phyloP scores from a whole-genome alignment of 495 filamentous ascomycete species.

The Tirmania nivea region DNA sequence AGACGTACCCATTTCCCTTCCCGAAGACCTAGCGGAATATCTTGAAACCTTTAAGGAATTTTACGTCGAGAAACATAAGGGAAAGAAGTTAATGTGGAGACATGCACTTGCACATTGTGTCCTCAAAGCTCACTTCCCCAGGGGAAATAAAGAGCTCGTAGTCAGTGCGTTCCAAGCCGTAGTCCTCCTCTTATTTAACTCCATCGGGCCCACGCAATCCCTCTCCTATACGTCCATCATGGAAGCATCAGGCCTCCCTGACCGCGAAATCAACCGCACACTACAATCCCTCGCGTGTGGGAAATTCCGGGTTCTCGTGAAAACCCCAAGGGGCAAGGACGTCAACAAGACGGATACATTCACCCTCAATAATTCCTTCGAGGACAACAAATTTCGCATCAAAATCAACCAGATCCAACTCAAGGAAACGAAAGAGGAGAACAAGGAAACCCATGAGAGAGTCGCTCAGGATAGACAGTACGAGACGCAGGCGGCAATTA shows the following conservation, averaged over 20 bases:
- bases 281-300: conserved; percentile 87
- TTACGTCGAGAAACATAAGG: conserved; percentile 71
- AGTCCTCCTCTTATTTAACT: conserved; percentile 82
- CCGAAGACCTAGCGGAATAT: conserved; percentile 42
- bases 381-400: conserved; percentile 64
- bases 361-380: conserved; percentile 51
- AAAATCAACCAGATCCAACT: conserved; percentile 98
- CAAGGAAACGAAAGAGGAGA: conserved; percentile 80
- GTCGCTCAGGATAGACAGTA: conserved; percentile 77
- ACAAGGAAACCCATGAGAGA: conserved; percentile 74
- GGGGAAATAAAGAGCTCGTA: conserved; percentile 61
- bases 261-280: conserved; percentile 62
- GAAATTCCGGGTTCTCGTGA: conserved; percentile 56
- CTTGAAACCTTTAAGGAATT: conserved; percentile 54
- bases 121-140: conserved; percentile 53
- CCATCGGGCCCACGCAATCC: conserved; percentile 21
- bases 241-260: conserved; percentile 25
- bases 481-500: conserved; percentile 92
- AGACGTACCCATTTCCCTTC: conserved; percentile 54
- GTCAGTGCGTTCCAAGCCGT: conserved; percentile 81
- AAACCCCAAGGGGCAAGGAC: conserved; percentile 66
- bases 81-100: conserved; percentile 74
- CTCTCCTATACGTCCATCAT: neutral
- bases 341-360: conserved; percentile 61
- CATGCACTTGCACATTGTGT: conserved; percentile 76